Percentiles rank a stretch among this genome's conserved stretches.
These are phyloP conservation scores for Saitozyma podzolica DNA, from an alignment of 768 basidiomycete species.

Conservation along the genomic window DNA sequence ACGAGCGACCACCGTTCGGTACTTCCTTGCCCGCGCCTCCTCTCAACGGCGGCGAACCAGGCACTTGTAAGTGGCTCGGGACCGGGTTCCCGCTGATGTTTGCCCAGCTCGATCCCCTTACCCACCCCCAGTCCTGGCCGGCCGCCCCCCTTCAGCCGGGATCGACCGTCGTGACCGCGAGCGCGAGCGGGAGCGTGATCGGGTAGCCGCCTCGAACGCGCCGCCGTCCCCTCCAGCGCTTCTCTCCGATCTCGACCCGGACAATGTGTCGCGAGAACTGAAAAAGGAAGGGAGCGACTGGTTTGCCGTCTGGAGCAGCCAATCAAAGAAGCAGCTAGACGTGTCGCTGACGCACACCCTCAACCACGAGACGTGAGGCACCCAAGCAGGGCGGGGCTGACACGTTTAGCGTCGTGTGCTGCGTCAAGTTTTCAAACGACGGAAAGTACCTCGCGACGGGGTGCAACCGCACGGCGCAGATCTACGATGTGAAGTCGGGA, in stretches of 20 bases:
- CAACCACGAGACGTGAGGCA: slow-evolving; percentile 78
- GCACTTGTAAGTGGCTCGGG: neutral
- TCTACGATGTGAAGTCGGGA: slow-evolving; percentile 88
- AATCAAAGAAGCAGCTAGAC: slow-evolving; percentile 73
- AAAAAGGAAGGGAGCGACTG: slow-evolving; percentile 78
- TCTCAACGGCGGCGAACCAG: slow-evolving; percentile 31
- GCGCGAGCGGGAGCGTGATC: slow-evolving; percentile 51
- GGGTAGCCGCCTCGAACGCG: slow-evolving; percentile 22
- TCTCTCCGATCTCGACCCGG: slow-evolving; percentile 53
- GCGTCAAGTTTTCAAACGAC: slow-evolving; percentile 91
- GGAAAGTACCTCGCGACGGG: slow-evolving; percentile 91
- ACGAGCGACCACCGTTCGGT: slow-evolving; percentile 45
- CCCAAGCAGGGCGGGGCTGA: neutral
- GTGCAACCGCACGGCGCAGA: slow-evolving; percentile 92
- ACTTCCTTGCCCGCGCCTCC: slow-evolving; percentile 50
- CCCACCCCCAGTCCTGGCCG: slow-evolving; percentile 29
- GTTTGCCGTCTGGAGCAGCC: slow-evolving; percentile 84
- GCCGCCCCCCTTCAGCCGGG: slow-evolving; percentile 35
- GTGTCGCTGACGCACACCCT: slow-evolving; percentile 79
- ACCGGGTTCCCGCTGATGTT: slow-evolving; percentile 35
- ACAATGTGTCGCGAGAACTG: slow-evolving; percentile 52
- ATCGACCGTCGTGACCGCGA: slow-evolving; percentile 47
- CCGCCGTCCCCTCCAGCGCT: slow-evolving; percentile 37
- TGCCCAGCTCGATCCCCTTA: slow-evolving; percentile 42
- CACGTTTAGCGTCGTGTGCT: slow-evolving; percentile 69